Percentiles rank a stretch among this genome's conserved stretches.
Evolutionary conservation across 1,284 basidiomycete genomes (phyloP).

Genomic region (Rhodotorula sp.): DNA sequence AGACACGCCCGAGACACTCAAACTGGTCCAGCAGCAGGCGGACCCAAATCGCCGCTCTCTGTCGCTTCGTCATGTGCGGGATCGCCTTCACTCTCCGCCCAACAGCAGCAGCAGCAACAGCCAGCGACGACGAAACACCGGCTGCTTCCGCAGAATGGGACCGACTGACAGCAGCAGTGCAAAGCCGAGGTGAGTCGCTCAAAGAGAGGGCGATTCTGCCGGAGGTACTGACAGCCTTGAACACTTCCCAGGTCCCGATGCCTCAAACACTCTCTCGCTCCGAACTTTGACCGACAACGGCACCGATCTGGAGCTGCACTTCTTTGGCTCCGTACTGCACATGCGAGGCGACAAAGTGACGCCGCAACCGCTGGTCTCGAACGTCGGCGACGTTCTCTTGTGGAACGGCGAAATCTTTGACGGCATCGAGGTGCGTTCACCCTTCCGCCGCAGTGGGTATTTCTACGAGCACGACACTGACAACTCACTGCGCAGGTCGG

Average conservation of each 20-base stretch:
- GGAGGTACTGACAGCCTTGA: background rate
- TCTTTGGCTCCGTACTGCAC: constrained; percentile 76
- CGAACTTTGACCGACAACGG: background rate
- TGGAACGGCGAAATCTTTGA: constrained; percentile 48
- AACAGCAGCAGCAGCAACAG: background rate
- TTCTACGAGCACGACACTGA: too few species aligned
- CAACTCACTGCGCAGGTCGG: constrained; percentile 23
- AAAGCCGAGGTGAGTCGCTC: constrained; percentile 8
- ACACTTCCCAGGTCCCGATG: constrained; percentile 28
- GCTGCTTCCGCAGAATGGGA: constrained; percentile 2
- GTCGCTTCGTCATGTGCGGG: constrained; percentile 22
- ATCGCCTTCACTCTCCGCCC: constrained; percentile 24
- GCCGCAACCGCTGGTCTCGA: constrained; percentile 67
- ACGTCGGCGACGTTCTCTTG: constrained; percentile 36
- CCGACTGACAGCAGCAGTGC: constrained; percentile 5
- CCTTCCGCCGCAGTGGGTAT: too few species aligned
- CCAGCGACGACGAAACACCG: background rate
- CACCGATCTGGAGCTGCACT: constrained; percentile 43
- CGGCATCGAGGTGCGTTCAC: constrained; percentile 38
- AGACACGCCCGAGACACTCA: too few species aligned
- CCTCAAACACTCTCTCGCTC: background rate
- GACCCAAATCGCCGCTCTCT: too few species aligned
- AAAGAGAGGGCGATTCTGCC: background rate
- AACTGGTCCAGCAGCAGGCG: too few species aligned
- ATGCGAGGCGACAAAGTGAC: constrained; percentile 66